Base-by-base conservation (phyloP, 495 filamentous ascomycete species). In the Xylaria cubensis region DNA sequence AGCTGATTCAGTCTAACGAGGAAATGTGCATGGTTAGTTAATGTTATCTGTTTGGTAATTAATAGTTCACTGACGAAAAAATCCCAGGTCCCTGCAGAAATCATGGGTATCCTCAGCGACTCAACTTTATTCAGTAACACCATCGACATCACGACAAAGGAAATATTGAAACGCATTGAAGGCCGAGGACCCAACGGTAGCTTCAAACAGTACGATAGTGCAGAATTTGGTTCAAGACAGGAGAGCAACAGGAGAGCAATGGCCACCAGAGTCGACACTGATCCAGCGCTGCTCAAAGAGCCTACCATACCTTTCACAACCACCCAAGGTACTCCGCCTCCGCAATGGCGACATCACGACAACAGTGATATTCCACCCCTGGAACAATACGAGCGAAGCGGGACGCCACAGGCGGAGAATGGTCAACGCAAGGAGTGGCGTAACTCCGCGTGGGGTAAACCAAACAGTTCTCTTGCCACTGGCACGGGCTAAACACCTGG, bases 91-190 rank as follows among this genome's bases (percentile, higher is more conserved):
- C 96, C 96, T 7, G 94, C 95, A 81, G 95, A 98, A 76, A 81
- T 99, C 42, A 89, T 94, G 77, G 90, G 91, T 24, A 91, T 97
- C 71, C 86, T 99, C 39, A 92, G 90, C 75, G 95, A 98, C 79
- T 89, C 90, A 46, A 87, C 87, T 29, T 88, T 98, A 58, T 94
- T 97, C 80, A 92, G 88, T 79, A 91, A 89, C 74, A 90, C 86
- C 72, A 89, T 90, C 50, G 95, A 99, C 67, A 90, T 98, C 61
- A 98, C 97, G 2, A 95, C 95, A 2, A 98, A 99, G 78, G 96
- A 98, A 77, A 98, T 99, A 65, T 87, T 99, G 29, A 94, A 94
- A 79, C 88, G 92, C 51, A 95, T 95, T 78, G 93, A 92, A 8
- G 92, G 94, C 73, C 92, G 95, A 73, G 87, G 87, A 48, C 85